Conservation (phyloP, 805 yeast species). For the Pichia gijzeniarum region DNA sequence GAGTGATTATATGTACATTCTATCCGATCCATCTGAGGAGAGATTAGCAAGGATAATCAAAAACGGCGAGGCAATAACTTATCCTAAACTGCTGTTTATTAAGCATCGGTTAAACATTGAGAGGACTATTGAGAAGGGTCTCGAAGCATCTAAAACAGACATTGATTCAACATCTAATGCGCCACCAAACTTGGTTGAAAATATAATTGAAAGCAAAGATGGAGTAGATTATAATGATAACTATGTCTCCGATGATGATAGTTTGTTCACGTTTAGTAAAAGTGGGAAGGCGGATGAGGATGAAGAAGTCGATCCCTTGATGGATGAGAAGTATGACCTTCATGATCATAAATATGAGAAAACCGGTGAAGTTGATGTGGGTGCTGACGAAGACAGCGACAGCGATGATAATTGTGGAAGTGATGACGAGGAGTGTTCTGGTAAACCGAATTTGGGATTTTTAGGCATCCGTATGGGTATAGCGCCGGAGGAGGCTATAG, state of each 20-base stretch:
- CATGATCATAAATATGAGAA: not conserved
- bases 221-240: not conserved
- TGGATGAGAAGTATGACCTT: not conserved
- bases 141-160: slow-evolving; percentile 10
- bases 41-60: slow-evolving; percentile 47
- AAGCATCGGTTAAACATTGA: slow-evolving; percentile 62
- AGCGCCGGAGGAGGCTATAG: not conserved
- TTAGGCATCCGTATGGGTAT: slow-evolving; percentile 14
- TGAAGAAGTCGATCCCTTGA: not conserved
- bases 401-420: slow-evolving; percentile 8
- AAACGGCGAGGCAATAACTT: slow-evolving; percentile 60
- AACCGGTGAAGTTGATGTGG: not conserved
- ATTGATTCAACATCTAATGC: slow-evolving; percentile 8
- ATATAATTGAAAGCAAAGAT: slow-evolving; percentile 4
- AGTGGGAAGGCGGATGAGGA: not conserved
- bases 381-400: slow-evolving; percentile 2
- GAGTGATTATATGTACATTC: slow-evolving; percentile 53
- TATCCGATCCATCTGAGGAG: slow-evolving; percentile 62
- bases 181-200: slow-evolving; percentile 8
- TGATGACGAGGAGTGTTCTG: not conserved
- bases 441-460: slow-evolving; percentile 12
- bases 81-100: slow-evolving; percentile 60
- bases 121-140: slow-evolving; percentile 51
- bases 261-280: not conserved
- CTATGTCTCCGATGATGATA: not conserved